Evolutionary conservation across 148 eudicot species (phyloP).

Genomic region (Rhododendron henanense): DNA sequence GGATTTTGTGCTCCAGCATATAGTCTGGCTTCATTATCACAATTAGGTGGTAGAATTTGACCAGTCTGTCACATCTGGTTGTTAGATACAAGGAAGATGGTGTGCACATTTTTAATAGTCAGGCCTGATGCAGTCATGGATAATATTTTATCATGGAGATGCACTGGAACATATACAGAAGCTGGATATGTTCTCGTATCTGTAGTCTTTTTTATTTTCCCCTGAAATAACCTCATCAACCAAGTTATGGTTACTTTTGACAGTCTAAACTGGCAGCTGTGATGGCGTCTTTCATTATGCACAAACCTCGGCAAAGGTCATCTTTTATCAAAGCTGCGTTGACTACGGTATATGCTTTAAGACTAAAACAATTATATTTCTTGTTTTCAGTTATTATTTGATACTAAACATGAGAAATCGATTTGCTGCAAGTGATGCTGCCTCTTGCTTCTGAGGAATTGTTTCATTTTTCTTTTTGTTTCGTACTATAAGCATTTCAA

Average conservation of each 20-base stretch:
- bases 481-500: neutral
- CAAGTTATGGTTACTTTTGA: conserved; percentile 6
- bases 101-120: neutral
- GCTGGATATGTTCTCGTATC: neutral
- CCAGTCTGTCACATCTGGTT: neutral
- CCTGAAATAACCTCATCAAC: neutral
- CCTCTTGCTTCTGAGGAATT: neutral
- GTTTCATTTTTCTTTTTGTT: neutral
- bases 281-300: conserved; percentile 89
- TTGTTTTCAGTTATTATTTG: neutral
- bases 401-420: neutral
- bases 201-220: neutral
- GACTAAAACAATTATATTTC: neutral
- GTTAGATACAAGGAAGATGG: neutral
- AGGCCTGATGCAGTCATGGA: neutral
- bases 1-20: neutral
- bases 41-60: neutral
- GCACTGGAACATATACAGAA: neutral
- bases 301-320: conserved; percentile 76
- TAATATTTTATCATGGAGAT: neutral
- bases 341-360: conserved; percentile 53
- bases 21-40: neutral
- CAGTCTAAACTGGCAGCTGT: conserved; percentile 85
- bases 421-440: neutral
- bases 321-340: conserved; percentile 70